A percentile compares a stretch with the other conserved stretches of the same genome.
These are phyloP conservation scores for Hymenotorrendiella dingleyae DNA, from an alignment of 2,329 filamentous ascomycete genomes.

Conservation along the genomic window DNA sequence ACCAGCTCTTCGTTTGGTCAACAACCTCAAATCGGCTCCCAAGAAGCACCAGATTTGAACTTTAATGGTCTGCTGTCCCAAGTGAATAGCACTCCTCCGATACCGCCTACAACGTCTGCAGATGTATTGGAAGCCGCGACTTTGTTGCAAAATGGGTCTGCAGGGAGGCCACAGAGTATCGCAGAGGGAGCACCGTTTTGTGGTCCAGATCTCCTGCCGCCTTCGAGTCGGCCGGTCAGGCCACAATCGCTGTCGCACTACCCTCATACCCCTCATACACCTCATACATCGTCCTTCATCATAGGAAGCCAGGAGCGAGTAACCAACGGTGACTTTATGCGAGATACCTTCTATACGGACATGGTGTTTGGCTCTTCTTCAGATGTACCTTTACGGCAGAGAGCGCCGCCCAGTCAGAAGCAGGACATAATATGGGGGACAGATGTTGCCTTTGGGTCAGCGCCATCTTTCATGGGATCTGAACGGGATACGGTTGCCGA, in stretches of 20 bases:
- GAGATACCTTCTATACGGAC: constrained; percentile 21
- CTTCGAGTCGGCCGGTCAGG: constrained; percentile 17
- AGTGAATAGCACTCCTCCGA: constrained; percentile 2
- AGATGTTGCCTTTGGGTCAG: constrained; percentile 54
- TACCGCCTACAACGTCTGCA: constrained; percentile 33
- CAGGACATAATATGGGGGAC: constrained; percentile 58
- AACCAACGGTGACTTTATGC: constrained; percentile 16
- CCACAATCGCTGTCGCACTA: constrained; percentile 24
- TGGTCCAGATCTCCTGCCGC: constrained; percentile 11
- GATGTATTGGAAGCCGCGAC: constrained; percentile 58
- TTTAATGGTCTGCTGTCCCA: constrained; percentile 19
- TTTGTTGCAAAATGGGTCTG: constrained; percentile 39
- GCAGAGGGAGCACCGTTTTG: constrained; percentile 22
- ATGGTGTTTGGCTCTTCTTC: constrained; percentile 24
- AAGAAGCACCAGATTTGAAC: constrained; percentile 15
- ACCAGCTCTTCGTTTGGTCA: constrained; percentile 58
- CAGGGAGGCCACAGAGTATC: constrained; percentile 25
- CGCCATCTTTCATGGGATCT: constrained; percentile 53
- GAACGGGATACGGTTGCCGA: constrained; percentile 53
- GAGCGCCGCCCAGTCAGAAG: constrained; percentile 29
- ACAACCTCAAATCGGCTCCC: constrained; percentile 19
- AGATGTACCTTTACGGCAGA: constrained; percentile 10
- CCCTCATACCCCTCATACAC: constrained; percentile 3
- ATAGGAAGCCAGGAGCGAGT: constrained; percentile 15
- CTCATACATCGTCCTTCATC: too few relatives aligned